Evolutionary conservation across 2,329 filamentous ascomycete species (phyloP), one percentile per base, ranked within the genome.

Genomic region (Fusarium concolor): DNA sequence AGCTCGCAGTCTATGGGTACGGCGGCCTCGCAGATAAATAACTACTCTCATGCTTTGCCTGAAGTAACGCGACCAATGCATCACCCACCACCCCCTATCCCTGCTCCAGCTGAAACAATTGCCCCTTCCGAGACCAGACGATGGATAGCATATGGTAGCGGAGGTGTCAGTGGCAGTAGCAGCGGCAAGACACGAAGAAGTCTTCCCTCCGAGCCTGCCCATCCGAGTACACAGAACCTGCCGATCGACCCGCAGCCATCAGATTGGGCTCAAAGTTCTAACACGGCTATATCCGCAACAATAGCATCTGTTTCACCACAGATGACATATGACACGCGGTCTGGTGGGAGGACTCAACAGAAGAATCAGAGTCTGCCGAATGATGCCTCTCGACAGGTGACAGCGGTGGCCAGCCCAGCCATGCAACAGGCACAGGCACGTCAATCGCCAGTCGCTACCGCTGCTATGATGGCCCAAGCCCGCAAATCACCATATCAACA

Each of bases 401-500:
- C 62, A 18, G 54, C 50, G 37, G 44, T 63, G 22, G 42, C 70
- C 17, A 65, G 60, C 22, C 56, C 60, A 18, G 62, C 58, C 8
- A 65, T 75, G 46, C 69, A 76, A 15, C 72, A 72, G 15, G 65
- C 52, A 3, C 56, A 62, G n/a, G 56, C 41, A 12, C 68, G 69
- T n/a, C 76, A 78, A 20, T 73, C 73, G 18, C 72, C 75, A 4
- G 68, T 65, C 10, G 54, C 61, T 22, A 51, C 71, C 3, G 49
- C 80, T 72, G 65, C 76, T 66, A 65, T 78, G 74, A 68, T 75
- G 41, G 60, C 76, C 1, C 71, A 74, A 3, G 70, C 73, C 10
- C 76, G 75, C 37, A 71, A 70, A 29, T 79, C 79, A 17, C 75
- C 77, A 0, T 76, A 76, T 29, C 75, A 77, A 59, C 62, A 72